Evolutionary conservation across 257 asterid genomes (phyloP).

Genomic region (Osmanthus fragrans): DNA sequence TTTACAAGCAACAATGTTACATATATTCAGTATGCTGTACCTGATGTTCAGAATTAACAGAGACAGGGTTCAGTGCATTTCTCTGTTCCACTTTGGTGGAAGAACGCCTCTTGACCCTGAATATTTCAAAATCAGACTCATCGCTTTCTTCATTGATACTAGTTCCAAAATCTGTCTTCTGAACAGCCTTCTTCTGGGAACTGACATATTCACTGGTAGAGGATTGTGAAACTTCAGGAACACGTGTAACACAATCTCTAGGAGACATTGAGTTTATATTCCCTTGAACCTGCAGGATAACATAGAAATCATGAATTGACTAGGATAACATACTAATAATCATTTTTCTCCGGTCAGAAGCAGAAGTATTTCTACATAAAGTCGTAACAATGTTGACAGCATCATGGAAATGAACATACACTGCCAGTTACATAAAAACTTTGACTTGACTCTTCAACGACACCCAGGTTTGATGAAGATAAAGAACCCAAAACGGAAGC

Average conservation of each 20-base stretch:
- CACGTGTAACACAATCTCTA: constrained; percentile 24
- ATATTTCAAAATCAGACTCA: constrained; percentile 82
- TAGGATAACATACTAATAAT: constrained; percentile 1
- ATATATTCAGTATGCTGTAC: constrained; percentile 32
- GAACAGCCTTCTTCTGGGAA: constrained; percentile 29
- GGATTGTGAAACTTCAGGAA: constrained; percentile 37
- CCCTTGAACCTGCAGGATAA: constrained; percentile 36
- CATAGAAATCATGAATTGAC: constrained; percentile 18
- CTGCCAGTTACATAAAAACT: constrained; percentile 19
- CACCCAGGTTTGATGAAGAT: constrained; percentile 21
- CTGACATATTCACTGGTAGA: constrained; percentile 28
- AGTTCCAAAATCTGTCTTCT: constrained; percentile 30
- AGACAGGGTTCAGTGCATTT: constrained; percentile 35
- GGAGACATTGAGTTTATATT: constrained; percentile 26
- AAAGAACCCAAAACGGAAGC: constrained; percentile 32
- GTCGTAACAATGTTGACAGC: neutral
- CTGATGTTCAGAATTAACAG: constrained; percentile 57
- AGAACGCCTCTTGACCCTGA: constrained; percentile 83
- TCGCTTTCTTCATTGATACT: constrained; percentile 53
- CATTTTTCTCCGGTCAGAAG: neutral
- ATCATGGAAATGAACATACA: constrained; percentile 21
- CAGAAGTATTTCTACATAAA: neutral
- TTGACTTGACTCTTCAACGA: constrained; percentile 24
- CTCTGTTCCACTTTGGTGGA: constrained; percentile 54
- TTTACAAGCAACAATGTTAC: neutral